These are phyloP conservation scores for Monosporozyma solicola DNA, from an alignment of 805 yeast species.

Conservation along the genomic window DNA sequence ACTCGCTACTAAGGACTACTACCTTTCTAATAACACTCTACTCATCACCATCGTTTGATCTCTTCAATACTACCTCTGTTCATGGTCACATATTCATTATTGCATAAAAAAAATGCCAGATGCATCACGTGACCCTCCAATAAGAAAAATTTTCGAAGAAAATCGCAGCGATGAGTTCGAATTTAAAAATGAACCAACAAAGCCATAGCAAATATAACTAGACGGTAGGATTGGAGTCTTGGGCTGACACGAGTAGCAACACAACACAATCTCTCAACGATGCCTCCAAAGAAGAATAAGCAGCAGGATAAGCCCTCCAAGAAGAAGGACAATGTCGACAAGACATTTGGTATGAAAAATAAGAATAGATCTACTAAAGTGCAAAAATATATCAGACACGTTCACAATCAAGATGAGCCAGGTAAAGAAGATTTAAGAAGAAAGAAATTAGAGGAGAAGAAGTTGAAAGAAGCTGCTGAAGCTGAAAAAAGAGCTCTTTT, in stretches of 20 bases:
- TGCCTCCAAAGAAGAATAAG: constrained; percentile 74
- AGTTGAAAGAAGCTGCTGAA: constrained; percentile 84
- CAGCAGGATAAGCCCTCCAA: constrained; percentile 41
- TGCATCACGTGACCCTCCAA: neutral
- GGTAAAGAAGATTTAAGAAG: constrained; percentile 71
- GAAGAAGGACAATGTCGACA: constrained; percentile 70
- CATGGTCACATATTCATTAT: too few relatives aligned
- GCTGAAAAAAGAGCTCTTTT: constrained; percentile 76
- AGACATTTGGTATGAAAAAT: constrained; percentile 92
- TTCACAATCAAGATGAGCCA: constrained; percentile 51
- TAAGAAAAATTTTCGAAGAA: neutral
- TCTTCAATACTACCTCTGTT: too few relatives aligned
- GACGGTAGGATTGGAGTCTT: neutral
- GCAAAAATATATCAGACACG: constrained; percentile 61
- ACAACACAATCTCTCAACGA: constrained; percentile 18
- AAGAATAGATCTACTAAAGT: constrained; percentile 92
- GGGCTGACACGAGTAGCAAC: too few relatives aligned
- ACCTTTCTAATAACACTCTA: neutral
- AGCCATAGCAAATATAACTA: neutral
- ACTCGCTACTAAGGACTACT: neutral
- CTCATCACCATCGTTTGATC: too few relatives aligned
- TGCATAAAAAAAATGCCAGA: too few relatives aligned
- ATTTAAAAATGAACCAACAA: neutral
- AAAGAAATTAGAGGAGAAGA: constrained; percentile 66
- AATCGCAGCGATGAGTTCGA: neutral